These are phyloP conservation scores for Polysphondylium violaceum DNA, from an alignment of 78 protist genomes.

Conservation along the genomic window DNA sequence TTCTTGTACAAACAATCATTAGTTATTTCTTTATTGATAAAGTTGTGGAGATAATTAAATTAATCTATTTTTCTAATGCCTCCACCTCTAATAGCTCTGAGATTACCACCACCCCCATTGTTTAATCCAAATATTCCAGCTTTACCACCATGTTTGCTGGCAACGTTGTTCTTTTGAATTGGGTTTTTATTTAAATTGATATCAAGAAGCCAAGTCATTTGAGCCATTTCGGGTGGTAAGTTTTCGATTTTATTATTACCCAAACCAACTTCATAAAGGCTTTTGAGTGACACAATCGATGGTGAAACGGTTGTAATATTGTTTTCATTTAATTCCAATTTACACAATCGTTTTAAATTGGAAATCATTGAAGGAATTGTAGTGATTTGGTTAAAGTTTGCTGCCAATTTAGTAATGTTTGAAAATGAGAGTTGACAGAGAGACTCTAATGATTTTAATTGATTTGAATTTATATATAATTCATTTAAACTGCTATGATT, in stretches of 20 bases:
- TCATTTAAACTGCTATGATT: not conserved
- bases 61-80: too few relatives aligned
- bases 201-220: slow-evolving; percentile 12
- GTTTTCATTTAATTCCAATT: slow-evolving; percentile 15
- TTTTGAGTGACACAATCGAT: not conserved
- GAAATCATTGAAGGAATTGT: not conserved
- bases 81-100: too few relatives aligned
- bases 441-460: not conserved
- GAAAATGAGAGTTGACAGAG: not conserved
- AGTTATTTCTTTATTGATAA: too few relatives aligned
- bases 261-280: not conserved
- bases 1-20: too few relatives aligned
- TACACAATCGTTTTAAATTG: not conserved
- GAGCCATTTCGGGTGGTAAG: not conserved
- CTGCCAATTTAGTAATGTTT: not conserved
- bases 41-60: too few relatives aligned
- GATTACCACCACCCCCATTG: too few relatives aligned
- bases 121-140: too few relatives aligned
- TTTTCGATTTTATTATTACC: slow-evolving; percentile 20
- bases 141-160: too few relatives aligned
- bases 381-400: slow-evolving; percentile 1
- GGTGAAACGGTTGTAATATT: not conserved
- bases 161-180: slow-evolving; percentile 1
- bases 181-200: slow-evolving; percentile 4
- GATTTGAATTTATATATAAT: slow-evolving; percentile 3